Base-by-base conservation (phyloP, 208 protist species). In the Acanthamoeba healyi region DNA sequence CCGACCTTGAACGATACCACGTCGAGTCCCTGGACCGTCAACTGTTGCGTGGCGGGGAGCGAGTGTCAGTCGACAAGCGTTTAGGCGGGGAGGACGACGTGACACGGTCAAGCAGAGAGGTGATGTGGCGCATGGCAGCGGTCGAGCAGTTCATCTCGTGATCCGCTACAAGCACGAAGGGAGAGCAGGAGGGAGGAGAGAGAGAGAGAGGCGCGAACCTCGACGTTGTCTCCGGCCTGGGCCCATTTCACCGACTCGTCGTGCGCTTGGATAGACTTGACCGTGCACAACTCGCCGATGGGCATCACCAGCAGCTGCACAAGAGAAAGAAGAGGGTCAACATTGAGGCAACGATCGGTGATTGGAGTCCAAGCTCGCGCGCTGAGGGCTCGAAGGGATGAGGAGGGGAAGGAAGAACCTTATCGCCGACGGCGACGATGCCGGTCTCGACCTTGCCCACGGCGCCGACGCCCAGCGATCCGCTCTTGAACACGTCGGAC, bases 401-500 rank as follows among this genome's bases (percentile, higher is more conserved):
- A 65, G n/a, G n/a, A n/a, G n/a, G n/a, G n/a, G n/a, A n/a, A n/a
- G n/a, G n/a, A n/a, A 34, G 70, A 24, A 96, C 94, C 44, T 96
- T 94, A 29, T 96, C 70, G 82, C 70, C 58, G 44, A 96, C 67
- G 70, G 98, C 98, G 70, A 96, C 96, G 92, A 97, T 58, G 94
- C 98, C 97, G 24, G 96, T 98, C 94, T 98, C 98, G 58, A 99
- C 98, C 96, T 98, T 96, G 95, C 96, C 99, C 96, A 97, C 99
- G 94, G 95, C 99, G 94, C 98, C 99, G 98, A 98, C 99, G 97
- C 98, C 99, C 97, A 98, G 97, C 95, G 98, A 98, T 40, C 95
- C 96, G 94, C 99, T 99, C 98, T 99, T 99, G 98, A 99, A 99
- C 94, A 99, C 98, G 96, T 99, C 98, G 97, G 99, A 98, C 32